Base-by-base conservation (phyloP, 208 protist genomes). In the Trypanosoma caninum region DNA sequence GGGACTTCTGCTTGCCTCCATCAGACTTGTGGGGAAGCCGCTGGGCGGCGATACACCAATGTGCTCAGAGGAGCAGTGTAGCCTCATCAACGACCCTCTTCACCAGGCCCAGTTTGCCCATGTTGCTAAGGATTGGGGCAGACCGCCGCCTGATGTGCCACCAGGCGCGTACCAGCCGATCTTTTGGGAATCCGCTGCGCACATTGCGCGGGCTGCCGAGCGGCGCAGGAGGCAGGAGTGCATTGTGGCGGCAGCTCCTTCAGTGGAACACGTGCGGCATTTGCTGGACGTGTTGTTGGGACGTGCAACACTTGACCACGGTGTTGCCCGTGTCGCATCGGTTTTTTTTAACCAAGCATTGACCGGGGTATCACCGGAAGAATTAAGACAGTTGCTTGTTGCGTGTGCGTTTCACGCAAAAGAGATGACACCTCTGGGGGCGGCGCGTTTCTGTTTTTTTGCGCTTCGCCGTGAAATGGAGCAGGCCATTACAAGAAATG, bases 361-460 rank as follows among this genome's bases (percentile, higher is more conserved):
- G 9, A 8, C 63, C 1, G 73, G 80, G 31, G 25, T 87, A 28
- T 80, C 61, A 10, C 72, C 76, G 14, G 63, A 59, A 7, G 69
- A 85, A 27, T 56, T 95, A 40, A 72, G 76, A 40, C 74, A 88
- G 64, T 58, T 95, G 18, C 74, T 95, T 65, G 74, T 93, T 1
- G 76, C 73, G 8, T 82, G 61, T 28, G 81, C 82, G 20, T 95
- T 95, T 47, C 76, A 90, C 51, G 68, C 75, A 27, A 54, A 66
- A 13, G 62, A 51, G 0, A 46, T 95, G 66, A 75, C 70, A n/a
- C 69, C 74, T 25, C 71, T 72, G 53, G 75, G 76, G 14, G 85
- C 89, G 3, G 78, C 84, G 38, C 84, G 85, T 6, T 95, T 95
- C 51, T 85, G 74, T 50, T 95, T 95, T 48, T 76, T 91, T 23